A percentile compares a stretch with the other conserved stretches of the same genome.
Evolutionary conservation across 1,139 yeast species (phyloP).

Genomic region (Suhomyces kunorum): DNA sequence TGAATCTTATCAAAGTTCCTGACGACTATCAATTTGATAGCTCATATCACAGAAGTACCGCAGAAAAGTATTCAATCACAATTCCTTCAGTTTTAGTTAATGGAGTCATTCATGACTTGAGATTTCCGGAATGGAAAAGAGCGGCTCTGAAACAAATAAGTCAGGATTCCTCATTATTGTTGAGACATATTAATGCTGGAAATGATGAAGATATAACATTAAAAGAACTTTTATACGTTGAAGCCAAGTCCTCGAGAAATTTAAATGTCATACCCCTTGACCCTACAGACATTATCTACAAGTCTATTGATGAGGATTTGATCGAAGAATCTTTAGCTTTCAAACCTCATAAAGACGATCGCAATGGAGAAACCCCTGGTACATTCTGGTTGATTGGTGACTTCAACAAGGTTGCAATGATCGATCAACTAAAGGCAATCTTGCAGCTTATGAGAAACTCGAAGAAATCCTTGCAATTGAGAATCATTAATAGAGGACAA

Average conservation of each 20-base stretch:
- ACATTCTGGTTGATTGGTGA: conserved; percentile 63
- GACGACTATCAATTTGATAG: conserved; percentile 15
- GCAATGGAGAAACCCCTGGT: conserved; percentile 18
- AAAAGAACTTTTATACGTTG: conserved; percentile 34
- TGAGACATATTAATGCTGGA: conserved; percentile 26
- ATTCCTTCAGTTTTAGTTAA: conserved; percentile 64
- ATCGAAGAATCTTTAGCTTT: conserved; percentile 23
- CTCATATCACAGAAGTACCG: conserved; percentile 17
- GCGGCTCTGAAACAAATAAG: conserved; percentile 41
- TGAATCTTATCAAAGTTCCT: conserved; percentile 24
- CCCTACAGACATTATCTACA: conserved; percentile 37
- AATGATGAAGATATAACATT: conserved; percentile 24
- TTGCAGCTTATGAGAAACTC: conserved; percentile 29
- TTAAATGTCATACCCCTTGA: conserved; percentile 37
- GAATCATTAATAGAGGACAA: conserved; percentile 33
- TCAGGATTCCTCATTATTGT: conserved; percentile 38
- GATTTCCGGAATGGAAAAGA: conserved; percentile 40
- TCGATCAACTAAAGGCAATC: conserved; percentile 44
- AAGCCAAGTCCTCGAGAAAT: conserved; percentile 37
- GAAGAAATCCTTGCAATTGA: conserved; percentile 34
- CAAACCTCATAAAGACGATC: conserved; percentile 16
- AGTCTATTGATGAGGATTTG: conserved; percentile 32
- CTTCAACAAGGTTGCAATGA: conserved; percentile 34
- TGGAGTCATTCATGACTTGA: conserved; percentile 60
- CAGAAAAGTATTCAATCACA: conserved; percentile 38